A percentile compares a stretch with the other conserved stretches of the same genome.
Conservation (phyloP, 306 rosid species). For the Sicyos baderoa region DNA sequence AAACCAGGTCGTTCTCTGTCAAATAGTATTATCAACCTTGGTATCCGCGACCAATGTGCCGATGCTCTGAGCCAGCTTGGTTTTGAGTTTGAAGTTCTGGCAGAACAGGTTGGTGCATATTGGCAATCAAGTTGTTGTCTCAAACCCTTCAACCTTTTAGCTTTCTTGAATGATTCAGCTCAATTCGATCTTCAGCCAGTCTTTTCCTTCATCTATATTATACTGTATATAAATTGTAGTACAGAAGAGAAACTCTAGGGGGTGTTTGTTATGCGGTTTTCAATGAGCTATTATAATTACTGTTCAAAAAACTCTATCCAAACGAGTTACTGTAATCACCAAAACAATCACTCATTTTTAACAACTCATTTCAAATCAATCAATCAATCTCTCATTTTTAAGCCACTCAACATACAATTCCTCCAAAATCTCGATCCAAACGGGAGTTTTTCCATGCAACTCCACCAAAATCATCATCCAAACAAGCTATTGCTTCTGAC, state of each 20-base stretch:
- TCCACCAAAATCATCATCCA: too few relatives aligned
- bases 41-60: conserved; percentile 60
- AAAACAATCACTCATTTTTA: too few relatives aligned
- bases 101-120: conserved; percentile 46
- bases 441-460: too few relatives aligned
- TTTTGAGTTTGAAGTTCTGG: conserved; percentile 67
- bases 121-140: background rate
- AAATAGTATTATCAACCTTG: conserved; percentile 68
- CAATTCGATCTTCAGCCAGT: background rate
- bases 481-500: too few relatives aligned
- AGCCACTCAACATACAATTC: too few relatives aligned
- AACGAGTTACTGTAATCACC: too few relatives aligned
- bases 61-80: conserved; percentile 73
- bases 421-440: too few relatives aligned
- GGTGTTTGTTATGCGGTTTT: too few relatives aligned
- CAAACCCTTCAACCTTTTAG: background rate
- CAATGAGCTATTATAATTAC: too few relatives aligned
- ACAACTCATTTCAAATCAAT: too few relatives aligned
- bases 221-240: background rate
- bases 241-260: background rate
- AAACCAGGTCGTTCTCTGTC: conserved; percentile 66
- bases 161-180: conserved; percentile 15
- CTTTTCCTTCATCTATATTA: background rate
- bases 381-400: too few relatives aligned
- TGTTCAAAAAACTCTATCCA: too few relatives aligned